A percentile compares a stretch with the other conserved stretches of the same genome.
These are phyloP conservation scores for Kodamaea jinghongensis DNA, from an alignment of 805 yeast species.

Conservation along the genomic window DNA sequence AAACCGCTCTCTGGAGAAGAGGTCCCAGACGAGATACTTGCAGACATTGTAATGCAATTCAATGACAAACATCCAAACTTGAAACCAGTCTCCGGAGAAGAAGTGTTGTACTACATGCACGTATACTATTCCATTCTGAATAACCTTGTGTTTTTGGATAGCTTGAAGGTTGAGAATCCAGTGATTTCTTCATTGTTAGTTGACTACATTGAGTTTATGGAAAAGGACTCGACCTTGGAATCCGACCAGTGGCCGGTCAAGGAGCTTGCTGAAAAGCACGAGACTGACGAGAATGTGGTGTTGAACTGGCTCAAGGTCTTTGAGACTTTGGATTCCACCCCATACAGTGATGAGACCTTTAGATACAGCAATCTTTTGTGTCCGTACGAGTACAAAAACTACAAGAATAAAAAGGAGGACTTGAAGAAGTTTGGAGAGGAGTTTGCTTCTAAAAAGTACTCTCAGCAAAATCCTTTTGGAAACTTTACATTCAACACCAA, in stretches of 20 bases:
- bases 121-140: slow-evolving; percentile 30
- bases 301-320: slow-evolving; percentile 31
- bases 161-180: slow-evolving; percentile 25
- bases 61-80: slow-evolving; percentile 10
- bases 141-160: slow-evolving; percentile 23
- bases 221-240: slow-evolving; percentile 5
- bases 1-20: neutral
- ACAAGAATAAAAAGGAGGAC: slow-evolving; percentile 6
- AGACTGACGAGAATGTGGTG: slow-evolving; percentile 11
- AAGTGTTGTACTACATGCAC: slow-evolving; percentile 25
- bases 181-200: slow-evolving; percentile 22
- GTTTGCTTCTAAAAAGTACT: slow-evolving; percentile 1
- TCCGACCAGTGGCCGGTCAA: neutral
- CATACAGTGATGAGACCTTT: slow-evolving; percentile 20
- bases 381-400: slow-evolving; percentile 20
- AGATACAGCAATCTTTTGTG: slow-evolving; percentile 25
- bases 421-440: slow-evolving; percentile 1
- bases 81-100: slow-evolving; percentile 22
- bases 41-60: neutral
- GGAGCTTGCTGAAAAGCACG: neutral
- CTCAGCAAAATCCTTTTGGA: slow-evolving; percentile 9
- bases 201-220: slow-evolving; percentile 6
- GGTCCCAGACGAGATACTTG: slow-evolving; percentile 1
- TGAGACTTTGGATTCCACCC: slow-evolving; percentile 23
- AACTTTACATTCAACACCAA: slow-evolving; percentile 10